phyloP scores from a whole-genome alignment of 805 yeast species.

The Ogataea parapolymorpha region DNA sequence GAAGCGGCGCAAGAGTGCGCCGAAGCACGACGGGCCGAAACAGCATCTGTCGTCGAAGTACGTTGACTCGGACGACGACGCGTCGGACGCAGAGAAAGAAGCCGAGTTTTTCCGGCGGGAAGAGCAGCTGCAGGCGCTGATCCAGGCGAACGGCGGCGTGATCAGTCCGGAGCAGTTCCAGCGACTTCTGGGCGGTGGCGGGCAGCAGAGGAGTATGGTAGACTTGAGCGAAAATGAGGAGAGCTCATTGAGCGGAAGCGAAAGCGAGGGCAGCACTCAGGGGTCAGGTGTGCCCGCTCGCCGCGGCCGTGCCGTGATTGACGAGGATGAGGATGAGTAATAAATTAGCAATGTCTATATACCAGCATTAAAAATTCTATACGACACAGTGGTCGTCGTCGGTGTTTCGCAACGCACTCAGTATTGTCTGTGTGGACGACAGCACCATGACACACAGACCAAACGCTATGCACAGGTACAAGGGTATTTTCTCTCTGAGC shows the following conservation, averaged over 20 bases:
- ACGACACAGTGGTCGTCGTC: constrained; percentile 48
- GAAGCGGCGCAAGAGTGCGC: constrained; percentile 2
- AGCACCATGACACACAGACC: constrained; percentile 76
- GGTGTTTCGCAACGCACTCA: constrained; percentile 37
- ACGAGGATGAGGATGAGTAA: constrained; percentile 1
- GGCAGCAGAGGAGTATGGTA: constrained; percentile 8
- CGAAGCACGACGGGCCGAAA: constrained; percentile 5
- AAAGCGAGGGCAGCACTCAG: constrained; percentile 6
- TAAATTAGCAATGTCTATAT: not conserved
- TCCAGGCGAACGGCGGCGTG: constrained; percentile 25
- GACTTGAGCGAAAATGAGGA: constrained; percentile 6
- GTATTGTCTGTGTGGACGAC: constrained; percentile 73
- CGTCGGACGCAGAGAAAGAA: constrained; percentile 54
- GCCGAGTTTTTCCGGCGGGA: constrained; percentile 55
- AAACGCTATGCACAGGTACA: constrained; percentile 59
- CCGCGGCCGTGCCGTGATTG: constrained; percentile 2
- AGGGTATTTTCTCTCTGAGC: constrained; percentile 47
- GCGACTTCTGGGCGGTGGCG: constrained; percentile 9
- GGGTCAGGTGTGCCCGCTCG: not conserved
- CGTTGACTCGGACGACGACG: constrained; percentile 62
- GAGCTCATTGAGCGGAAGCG: constrained; percentile 5
- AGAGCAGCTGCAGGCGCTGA: constrained; percentile 40
- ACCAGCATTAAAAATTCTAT: not conserved
- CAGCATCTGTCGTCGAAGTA: constrained; percentile 48
- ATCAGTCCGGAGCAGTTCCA: constrained; percentile 29